Evolutionary conservation across 129 eudicot genomes (phyloP).

Genomic region (Logfia minima): DNA sequence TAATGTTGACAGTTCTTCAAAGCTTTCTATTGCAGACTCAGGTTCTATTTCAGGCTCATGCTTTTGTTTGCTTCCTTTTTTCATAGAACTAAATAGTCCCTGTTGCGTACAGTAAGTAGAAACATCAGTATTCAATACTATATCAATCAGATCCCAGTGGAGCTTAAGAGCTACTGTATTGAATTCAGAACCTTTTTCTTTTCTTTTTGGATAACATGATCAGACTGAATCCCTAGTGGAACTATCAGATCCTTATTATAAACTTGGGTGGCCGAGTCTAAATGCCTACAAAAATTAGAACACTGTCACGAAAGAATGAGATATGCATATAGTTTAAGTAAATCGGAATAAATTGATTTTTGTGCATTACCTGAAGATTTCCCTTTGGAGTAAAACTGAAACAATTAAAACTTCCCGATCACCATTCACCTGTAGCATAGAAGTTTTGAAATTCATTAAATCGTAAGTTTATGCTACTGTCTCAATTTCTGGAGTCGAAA

Average conservation of each 20-base stretch:
- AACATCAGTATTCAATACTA: slow-evolving; percentile 19
- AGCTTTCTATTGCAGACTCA: slow-evolving; percentile 45
- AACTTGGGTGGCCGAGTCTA: slow-evolving; percentile 66
- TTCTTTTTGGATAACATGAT: slow-evolving; percentile 57
- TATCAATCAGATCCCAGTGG: neutral
- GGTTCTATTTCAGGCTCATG: slow-evolving; percentile 48
- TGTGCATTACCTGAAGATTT: slow-evolving; percentile 59
- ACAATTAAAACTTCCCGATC: slow-evolving; percentile 67
- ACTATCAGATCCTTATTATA: slow-evolving; percentile 50
- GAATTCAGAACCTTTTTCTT: slow-evolving; percentile 71
- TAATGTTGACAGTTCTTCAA: slow-evolving; percentile 55
- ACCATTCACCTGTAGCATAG: slow-evolving; percentile 51
- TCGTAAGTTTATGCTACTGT: neutral
- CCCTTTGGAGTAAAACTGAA: slow-evolving; percentile 64
- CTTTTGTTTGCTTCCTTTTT: slow-evolving; percentile 57
- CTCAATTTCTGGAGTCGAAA: neutral
- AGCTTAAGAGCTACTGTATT: neutral
- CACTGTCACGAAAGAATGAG: slow-evolving; percentile 10
- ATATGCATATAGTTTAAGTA: neutral
- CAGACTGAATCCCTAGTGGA: slow-evolving; percentile 42
- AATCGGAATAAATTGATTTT: neutral
- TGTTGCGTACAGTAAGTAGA: slow-evolving; percentile 30
- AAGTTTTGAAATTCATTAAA: slow-evolving; percentile 4
- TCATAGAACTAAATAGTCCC: slow-evolving; percentile 82
- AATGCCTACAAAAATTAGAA: slow-evolving; percentile 42